Base-by-base conservation (phyloP, 495 filamentous ascomycete genomes). In the Parathielavia hyrcaniae region DNA sequence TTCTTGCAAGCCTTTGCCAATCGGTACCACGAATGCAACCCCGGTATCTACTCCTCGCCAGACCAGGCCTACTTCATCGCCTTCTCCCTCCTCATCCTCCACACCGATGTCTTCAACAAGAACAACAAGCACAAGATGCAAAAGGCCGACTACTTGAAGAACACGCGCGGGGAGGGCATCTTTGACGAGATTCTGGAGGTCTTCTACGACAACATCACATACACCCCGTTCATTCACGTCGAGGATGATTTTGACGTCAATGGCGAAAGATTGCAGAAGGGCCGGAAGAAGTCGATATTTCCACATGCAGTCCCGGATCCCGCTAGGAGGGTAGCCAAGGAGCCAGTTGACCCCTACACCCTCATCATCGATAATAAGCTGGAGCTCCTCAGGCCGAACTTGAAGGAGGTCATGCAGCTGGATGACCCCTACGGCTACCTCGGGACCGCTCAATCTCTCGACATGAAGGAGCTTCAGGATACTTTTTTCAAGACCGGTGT, bases 71-170 rank as follows among this genome's bases (percentile, higher is more conserved):
- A 97, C 71, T 95, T 97, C 66, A 91, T 97, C 62, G 89, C 93
- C 16, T 99, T 97, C 65, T 97, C 95, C 2, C 85, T 97, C 43
- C 76, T 99, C 41, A 96, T 99, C 61, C 77, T 99, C 17, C 93
- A 99, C 64, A 97, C 93, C 0, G 93, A 99, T 68, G 89, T 95
- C 12, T 97, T 97, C 82, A 99, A 99, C 77, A 96, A 92, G 70
- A 97, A 97, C 77, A 97, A 97, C 71, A 97, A 96, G 73, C 83
- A 91, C 65, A 99, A 97, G 72, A 99, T 99, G 93, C 91, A 96
- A 68, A 95, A 95, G 63, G 78, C 79, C 0, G 93, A 97, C 59
- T 99, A 99, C 69, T 80, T 96, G 53, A 97, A 95, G 71, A 97
- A 97, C 69, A 93, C 90, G 14, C 82, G 84, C 10, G 88, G 87